Base-by-base conservation (phyloP, 2,329 filamentous ascomycete species). In the Neonectria coccinea region DNA sequence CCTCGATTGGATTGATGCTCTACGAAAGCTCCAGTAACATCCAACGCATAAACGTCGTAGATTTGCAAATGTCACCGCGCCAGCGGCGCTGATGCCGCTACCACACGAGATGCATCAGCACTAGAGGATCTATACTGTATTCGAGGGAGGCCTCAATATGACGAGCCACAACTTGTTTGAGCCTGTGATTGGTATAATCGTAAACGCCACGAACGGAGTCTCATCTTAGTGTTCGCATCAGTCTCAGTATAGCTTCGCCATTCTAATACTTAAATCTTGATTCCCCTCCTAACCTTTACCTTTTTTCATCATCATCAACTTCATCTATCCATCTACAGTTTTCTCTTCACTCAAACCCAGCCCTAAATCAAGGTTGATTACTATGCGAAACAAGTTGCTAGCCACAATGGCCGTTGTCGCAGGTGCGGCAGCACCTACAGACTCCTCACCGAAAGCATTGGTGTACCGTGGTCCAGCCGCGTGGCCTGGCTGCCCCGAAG, bases 401-500 rank as follows among this genome's bases (percentile, higher is more conserved):
- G n/a, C 12, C 14, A 42, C 39, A 42, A 42, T 42, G 39, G n/a
- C 7, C 39, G 1, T 9, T 20, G n/a, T 42, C 18, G 12, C 39
- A 42, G 39, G 39, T 42, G 39, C 39, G n/a, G n/a, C 18, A 20
- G 39, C 14, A 42, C 5, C 39, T 42, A 42, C 39, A 42, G n/a
- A 42, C 5, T 22, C 45, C 18, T 11, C 33, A 9, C 45, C 48
- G 25, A 65, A 52, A 31, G 70, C 70, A 16, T 55, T 74, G 6
- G 71, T 74, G 16, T 74, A 73, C 57, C 69, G 69, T 18, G 69
- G 70, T 7, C 63, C 66, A 1, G 57, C 64, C 1, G 62, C 68
- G 5, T 69, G 64, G 44, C 54, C 67, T 14, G 67, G 67, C 33
- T 69, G 70, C 39, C 59, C 63, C n/a, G 61, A 66, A 20, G 61